Evolutionary conservation across 2,329 filamentous ascomycete genomes (phyloP), one percentile per base, ranked within the genome.

Genomic region (Chrysosporium keratinophilum): DNA sequence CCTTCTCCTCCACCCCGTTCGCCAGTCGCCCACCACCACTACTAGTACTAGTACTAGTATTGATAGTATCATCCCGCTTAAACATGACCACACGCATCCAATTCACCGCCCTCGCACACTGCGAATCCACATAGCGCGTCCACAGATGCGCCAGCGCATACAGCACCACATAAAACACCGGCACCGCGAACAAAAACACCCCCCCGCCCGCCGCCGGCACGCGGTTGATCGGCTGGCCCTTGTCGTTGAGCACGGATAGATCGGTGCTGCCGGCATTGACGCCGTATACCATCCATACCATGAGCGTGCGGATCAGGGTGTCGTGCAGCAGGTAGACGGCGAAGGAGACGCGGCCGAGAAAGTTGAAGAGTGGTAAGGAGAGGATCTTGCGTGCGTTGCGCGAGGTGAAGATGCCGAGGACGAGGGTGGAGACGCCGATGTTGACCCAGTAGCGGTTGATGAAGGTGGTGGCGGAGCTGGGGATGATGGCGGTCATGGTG

Each of bases 311-410:
- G 33, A 64, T 60, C 1, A 64, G 49, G 1, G 59, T 59, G 40
- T 61, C 57, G 55, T 64, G 63, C 4, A 65, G 54, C 11, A 65
- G 55, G 56, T 65, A 65, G 4, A 65, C 58, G 10, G 61, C 57
- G 52, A 65, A 64, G 20, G 61, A 64, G 5, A 62, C 56, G 2
- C 60, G 57, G 28, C 63, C 63, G 5, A 65, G 52, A 55, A 61
- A 65, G 19, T 60, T 62, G 57, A 63, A 60, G 10, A 64, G 28
- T 0, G 61, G 58, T 1, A 39, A 31, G 2, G 59, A 55, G 5
- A 64, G 56, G 12, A 62, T 9, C 1, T 46, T 44, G 12, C 57
- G 55, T 17, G 59, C 55, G 40, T 56, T 54, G 28, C 52, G 54
- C 2, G 62, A 63, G 50, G 62, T 59, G 43, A 61, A 59, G 14